A percentile compares a stretch with the other conserved stretches of the same genome.
phyloP scores from a whole-genome alignment of 148 eudicot genomes.

The Vaccinium vitisidaea region DNA sequence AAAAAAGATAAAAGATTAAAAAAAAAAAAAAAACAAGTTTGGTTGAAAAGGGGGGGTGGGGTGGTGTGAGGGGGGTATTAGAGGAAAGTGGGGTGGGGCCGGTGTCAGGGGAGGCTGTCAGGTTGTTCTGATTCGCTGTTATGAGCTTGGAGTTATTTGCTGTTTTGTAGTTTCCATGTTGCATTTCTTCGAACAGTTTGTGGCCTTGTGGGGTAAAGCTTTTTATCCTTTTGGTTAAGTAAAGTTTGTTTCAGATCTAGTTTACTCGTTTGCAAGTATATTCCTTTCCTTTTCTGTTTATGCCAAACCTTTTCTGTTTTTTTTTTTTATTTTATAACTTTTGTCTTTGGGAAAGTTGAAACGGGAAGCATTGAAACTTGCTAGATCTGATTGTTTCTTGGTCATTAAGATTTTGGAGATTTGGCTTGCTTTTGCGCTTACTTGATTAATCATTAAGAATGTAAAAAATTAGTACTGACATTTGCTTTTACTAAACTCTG shows the following conservation, averaged over 20 bases:
- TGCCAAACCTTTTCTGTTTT: not conserved
- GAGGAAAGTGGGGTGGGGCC: too few species aligned
- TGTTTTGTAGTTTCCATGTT: not conserved
- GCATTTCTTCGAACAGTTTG: slow-evolving; percentile 38
- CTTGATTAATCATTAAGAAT: too few species aligned
- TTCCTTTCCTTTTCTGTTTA: not conserved
- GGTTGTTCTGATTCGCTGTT: not conserved
- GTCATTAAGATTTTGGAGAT: too few species aligned
- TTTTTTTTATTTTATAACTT: not conserved
- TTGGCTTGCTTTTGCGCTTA: too few species aligned
- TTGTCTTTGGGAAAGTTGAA: slow-evolving; percentile 11
- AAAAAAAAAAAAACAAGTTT: too few species aligned
- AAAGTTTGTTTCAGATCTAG: not conserved
- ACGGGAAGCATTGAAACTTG: not conserved
- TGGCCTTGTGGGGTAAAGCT: not conserved
- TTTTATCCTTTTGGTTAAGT: not conserved
- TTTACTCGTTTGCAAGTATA: not conserved
- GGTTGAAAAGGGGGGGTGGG: too few species aligned
- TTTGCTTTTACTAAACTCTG: too few species aligned
- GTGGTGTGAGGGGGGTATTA: too few species aligned
- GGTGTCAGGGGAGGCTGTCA: too few species aligned
- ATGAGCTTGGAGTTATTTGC: not conserved
- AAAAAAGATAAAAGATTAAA: too few species aligned
- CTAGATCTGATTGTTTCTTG: slow-evolving; percentile 7
- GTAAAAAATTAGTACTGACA: too few species aligned